These are phyloP conservation scores for Pichia gijzeniarum DNA, from an alignment of 805 yeast species.

Conservation along the genomic window DNA sequence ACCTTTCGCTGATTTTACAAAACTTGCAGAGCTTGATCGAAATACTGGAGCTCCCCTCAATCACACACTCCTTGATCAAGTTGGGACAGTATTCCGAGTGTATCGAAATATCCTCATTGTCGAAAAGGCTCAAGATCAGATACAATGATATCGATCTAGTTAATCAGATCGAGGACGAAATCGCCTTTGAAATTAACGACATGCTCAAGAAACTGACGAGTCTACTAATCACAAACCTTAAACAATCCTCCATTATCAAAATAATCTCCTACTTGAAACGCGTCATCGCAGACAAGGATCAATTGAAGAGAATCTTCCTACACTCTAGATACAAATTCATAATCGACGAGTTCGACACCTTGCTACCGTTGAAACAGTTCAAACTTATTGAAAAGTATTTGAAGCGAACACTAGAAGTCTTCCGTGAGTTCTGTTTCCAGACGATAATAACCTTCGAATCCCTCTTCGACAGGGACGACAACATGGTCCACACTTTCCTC, in stretches of 20 bases:
- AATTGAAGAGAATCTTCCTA: conserved; percentile 52
- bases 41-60: conserved; percentile 74
- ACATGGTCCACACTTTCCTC: conserved; percentile 33
- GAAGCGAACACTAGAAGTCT: conserved; percentile 74
- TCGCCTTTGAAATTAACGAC: conserved; percentile 47
- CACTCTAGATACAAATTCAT: conserved; percentile 67
- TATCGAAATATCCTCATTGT: conserved; percentile 71
- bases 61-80: conserved; percentile 75
- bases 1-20: conserved; percentile 36
- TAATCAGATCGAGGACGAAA: conserved; percentile 40
- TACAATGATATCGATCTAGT: conserved; percentile 58
- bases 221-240: conserved; percentile 66
- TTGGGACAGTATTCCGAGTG: conserved; percentile 89
- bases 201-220: conserved; percentile 67
- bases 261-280: conserved; percentile 55
- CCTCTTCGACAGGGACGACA: conserved; percentile 38
- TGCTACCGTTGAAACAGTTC: conserved; percentile 48
- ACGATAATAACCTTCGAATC: conserved; percentile 62
- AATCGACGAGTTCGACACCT: conserved; percentile 48
- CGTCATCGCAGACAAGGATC: conserved; percentile 18
- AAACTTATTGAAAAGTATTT: conserved; percentile 53
- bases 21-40: conserved; percentile 71
- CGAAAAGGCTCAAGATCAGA: conserved; percentile 59
- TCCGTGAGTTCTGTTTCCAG: conserved; percentile 76
- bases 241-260: conserved; percentile 73